Evolutionary conservation across 2,329 filamentous ascomycete species (phyloP), one percentile per base, ranked within the genome.

Genomic region (Fusarium nematophilum): DNA sequence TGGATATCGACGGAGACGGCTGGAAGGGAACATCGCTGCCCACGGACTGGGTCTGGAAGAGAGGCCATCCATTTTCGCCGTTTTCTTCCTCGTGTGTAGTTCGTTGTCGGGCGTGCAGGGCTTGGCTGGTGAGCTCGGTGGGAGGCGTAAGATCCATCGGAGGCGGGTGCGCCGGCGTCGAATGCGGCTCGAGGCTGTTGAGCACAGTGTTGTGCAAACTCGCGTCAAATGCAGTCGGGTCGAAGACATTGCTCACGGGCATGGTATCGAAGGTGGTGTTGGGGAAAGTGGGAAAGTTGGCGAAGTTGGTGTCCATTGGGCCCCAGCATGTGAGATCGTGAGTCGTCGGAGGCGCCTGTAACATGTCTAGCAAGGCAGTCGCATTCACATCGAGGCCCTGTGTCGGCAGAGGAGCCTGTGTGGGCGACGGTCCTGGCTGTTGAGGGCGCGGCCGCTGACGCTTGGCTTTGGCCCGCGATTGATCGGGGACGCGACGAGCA

Each of bases 251-350:
- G 15, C 44, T 63, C 15, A 60, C 57, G 17, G 67, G 67, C 64
- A 70, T 67, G 9, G 57, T 47, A 33, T 70, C 67, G 40, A 70
- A 70, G 5, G 64, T 64, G 14, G 66, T 61, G 23, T 53, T 56
- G 13, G 67, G 59, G 13, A 70, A 69, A 11, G 39, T 34, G 9
- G 67, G 34, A 33, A 70, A 65, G 46, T 68, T 67, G 42, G 57
- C 57, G 21, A 70, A 70, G 34, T 57, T 48, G 3, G 65, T 57
- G 17, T 70, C 67, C 64, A 70, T 70, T 14, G 67, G 67, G 11
- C 65, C 64, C 67, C 67, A 70, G 14, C 61, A 66, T 25, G 59
- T 64, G 31, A 70, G n/a, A 48, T 69, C 67, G 49, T 70, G 67
- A 17, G 61, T 59, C 9, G 67, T 60, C 26, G 67, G 65, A n/a